Evolutionary conservation across 176 grass and related monocot species (phyloP).

Genomic region (Aegilops longissima): DNA sequence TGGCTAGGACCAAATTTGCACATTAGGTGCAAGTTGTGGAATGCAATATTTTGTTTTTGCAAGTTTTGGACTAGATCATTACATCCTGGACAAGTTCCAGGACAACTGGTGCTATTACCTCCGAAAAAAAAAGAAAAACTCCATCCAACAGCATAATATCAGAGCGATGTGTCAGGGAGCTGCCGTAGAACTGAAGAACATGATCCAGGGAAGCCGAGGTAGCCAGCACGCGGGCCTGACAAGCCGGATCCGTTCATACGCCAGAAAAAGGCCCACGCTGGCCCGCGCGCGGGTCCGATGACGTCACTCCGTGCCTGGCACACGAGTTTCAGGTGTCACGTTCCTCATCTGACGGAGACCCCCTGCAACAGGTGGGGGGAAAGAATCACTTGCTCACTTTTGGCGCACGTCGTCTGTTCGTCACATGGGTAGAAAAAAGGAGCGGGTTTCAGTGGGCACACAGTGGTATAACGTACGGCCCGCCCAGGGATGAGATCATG

Average conservation of each 20-base stretch:
- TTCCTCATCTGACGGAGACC: background rate
- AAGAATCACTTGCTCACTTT: background rate
- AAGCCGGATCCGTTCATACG: background rate
- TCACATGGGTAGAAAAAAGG: background rate
- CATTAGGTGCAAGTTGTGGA: too few relatives aligned
- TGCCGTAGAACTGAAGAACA: background rate
- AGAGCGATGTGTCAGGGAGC: background rate
- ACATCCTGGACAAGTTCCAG: too few relatives aligned
- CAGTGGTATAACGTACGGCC: background rate
- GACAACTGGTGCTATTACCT: too few relatives aligned
- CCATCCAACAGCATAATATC: background rate
- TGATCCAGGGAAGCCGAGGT: background rate
- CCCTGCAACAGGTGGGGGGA: background rate
- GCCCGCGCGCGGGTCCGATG: background rate
- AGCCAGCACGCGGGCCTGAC: background rate
- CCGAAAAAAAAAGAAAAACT: too few relatives aligned
- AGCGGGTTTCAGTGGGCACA: background rate
- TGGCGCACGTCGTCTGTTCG: background rate
- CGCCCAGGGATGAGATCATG: background rate
- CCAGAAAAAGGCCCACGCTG: background rate
- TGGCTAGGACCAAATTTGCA: too few relatives aligned
- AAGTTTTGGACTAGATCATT: too few relatives aligned
- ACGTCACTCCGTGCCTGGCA: background rate
- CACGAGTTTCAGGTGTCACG: conserved; percentile 37
- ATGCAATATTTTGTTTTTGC: too few relatives aligned